These are phyloP conservation scores for Boletus tomentosulus DNA, from an alignment of 768 basidiomycete genomes.

Conservation along the genomic window DNA sequence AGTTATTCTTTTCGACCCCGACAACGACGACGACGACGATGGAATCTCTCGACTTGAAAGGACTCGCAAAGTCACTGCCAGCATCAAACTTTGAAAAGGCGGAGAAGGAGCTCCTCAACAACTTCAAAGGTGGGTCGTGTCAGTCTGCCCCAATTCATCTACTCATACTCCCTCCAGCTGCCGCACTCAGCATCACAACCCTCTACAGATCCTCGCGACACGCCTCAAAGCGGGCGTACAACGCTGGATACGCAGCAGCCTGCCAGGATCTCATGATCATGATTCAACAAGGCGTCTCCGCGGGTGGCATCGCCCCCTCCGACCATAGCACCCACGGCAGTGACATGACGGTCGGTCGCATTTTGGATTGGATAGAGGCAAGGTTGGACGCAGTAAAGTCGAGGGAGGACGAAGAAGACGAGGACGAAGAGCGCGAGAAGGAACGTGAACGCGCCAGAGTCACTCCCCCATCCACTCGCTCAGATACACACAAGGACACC, in stretches of 20 bases:
- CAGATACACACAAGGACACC: conserved; percentile 19
- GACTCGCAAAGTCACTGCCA: conserved; percentile 72
- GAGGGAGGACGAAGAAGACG: conserved; percentile 77
- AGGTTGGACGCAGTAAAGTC: conserved; percentile 71
- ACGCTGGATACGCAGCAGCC: conserved; percentile 73
- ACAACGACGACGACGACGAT: conserved; percentile 32
- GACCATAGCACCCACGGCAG: conserved; percentile 44
- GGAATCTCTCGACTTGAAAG: conserved; percentile 79
- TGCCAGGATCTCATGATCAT: conserved; percentile 78
- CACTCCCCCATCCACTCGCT: conserved; percentile 18
- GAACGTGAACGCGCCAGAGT: conserved; percentile 41
- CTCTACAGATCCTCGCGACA: conserved; percentile 76
- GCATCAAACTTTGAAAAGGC: conserved; percentile 66
- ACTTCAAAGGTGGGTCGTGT: conserved; percentile 62
- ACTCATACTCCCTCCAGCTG: conserved; percentile 46
- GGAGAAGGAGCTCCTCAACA: conserved; percentile 75
- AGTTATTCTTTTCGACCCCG: background rate
- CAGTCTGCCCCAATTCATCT: background rate
- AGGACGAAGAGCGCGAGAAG: conserved; percentile 69
- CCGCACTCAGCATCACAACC: conserved; percentile 80
- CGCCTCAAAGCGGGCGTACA: conserved; percentile 76
- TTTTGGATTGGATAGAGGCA: conserved; percentile 86
- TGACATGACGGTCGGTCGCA: conserved; percentile 71
- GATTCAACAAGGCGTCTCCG: conserved; percentile 80
- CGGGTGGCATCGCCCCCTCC: conserved; percentile 41